phyloP scores from a whole-genome alignment of 495 filamentous ascomycete species.

The Aspergillus ellipticus region DNA sequence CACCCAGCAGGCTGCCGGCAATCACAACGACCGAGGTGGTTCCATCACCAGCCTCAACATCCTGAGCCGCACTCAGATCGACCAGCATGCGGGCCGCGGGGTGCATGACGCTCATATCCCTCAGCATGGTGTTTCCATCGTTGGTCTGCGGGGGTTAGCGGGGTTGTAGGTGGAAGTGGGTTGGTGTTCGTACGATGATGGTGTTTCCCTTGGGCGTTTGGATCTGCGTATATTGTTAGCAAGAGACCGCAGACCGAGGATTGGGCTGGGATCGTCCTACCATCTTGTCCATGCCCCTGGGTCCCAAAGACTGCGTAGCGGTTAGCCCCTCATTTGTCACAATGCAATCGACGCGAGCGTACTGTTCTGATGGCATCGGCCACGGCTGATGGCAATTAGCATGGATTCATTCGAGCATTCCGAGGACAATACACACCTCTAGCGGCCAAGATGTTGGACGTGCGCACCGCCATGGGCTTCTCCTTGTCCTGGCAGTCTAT shows the following conservation, averaged over 20 bases:
- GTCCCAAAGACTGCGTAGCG: conserved; percentile 58
- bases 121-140: conserved; percentile 98
- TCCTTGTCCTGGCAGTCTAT: conserved; percentile 78
- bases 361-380: conserved; percentile 93
- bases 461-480: conserved; percentile 95
- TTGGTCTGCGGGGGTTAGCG: conserved; percentile 62
- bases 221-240: conserved; percentile 54
- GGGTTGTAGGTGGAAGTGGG: conserved; percentile 11
- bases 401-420: conserved; percentile 14
- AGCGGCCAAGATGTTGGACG: conserved; percentile 92
- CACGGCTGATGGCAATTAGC: conserved; percentile 58
- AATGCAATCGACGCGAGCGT: conserved; percentile 23
- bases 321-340: conserved; percentile 46
- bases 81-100: conserved; percentile 98
- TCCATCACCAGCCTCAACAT: conserved; percentile 97
- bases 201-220: conserved; percentile 94
- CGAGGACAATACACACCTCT: conserved; percentile 59
- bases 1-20: conserved; percentile 87
- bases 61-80: conserved; percentile 92
- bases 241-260: not conserved
- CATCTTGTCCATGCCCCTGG: conserved; percentile 97
- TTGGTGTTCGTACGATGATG: conserved; percentile 63
- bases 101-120: conserved; percentile 98
- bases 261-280: conserved; percentile 37
- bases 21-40: conserved; percentile 98